These are phyloP conservation scores for Sporisorium sorghi DNA, from an alignment of 1,284 basidiomycete genomes.

Conservation along the genomic window DNA sequence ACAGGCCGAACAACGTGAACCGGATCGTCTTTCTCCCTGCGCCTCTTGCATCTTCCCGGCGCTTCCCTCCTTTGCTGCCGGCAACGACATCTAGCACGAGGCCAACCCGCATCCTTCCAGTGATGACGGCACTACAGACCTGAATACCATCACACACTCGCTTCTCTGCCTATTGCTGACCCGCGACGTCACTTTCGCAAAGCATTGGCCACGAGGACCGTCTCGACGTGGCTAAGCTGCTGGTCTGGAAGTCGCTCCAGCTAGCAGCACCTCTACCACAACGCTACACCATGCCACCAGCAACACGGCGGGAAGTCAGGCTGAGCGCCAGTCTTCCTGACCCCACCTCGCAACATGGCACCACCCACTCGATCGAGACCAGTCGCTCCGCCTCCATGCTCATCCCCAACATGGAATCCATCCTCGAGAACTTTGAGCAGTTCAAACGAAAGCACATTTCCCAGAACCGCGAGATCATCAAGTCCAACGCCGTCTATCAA, in stretches of 20 bases:
- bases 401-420: conserved; percentile 58
- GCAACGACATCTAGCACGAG: not conserved
- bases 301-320: conserved; percentile 47
- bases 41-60: not conserved
- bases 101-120: not conserved
- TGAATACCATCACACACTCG: not conserved
- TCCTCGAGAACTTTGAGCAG: conserved; percentile 65
- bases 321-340: conserved; percentile 46
- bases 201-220: not conserved
- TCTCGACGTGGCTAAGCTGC: not conserved
- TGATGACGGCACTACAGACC: not conserved
- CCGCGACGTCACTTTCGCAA: not conserved
- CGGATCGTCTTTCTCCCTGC: not conserved
- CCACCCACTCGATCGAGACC: conserved; percentile 26
- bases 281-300: conserved; percentile 29
- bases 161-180: not conserved
- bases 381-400: conserved; percentile 35
- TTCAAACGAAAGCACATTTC: conserved; percentile 67
- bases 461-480: conserved; percentile 67
- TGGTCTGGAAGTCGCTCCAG: not conserved
- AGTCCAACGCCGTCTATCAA: conserved; percentile 59
- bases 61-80: too few relatives aligned
- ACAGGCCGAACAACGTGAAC: not conserved
- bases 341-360: conserved; percentile 10
- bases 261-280: not conserved